A percentile compares a stretch with the other conserved stretches of the same genome.
Evolutionary conservation across 352 stramenopile species (phyloP).

Genomic region (Aphanomyces astaci): DNA sequence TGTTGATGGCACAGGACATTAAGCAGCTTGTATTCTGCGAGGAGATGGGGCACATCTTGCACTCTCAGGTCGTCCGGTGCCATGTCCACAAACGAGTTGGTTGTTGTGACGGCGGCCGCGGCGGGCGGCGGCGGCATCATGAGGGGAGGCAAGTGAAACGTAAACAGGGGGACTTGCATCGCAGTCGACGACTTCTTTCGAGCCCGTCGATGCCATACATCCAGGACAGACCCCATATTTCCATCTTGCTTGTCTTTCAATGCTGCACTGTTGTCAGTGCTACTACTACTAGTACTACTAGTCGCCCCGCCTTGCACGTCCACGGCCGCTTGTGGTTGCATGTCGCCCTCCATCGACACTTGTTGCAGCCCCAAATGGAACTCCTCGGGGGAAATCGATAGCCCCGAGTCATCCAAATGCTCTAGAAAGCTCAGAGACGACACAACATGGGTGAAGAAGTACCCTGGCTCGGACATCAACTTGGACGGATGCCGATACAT

Average conservation of each 20-base stretch:
- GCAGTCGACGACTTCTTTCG: neutral
- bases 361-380: slow-evolving; percentile 51
- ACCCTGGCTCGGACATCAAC: slow-evolving; percentile 84
- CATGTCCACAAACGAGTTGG: slow-evolving; percentile 1
- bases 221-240: too few species aligned
- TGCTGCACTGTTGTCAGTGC: too few species aligned
- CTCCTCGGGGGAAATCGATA: slow-evolving; percentile 66
- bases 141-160: neutral
- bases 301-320: too few species aligned
- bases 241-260: too few species aligned
- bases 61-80: slow-evolving; percentile 14
- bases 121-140: neutral
- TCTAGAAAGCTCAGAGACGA: slow-evolving; percentile 76
- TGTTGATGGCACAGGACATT: neutral
- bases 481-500: slow-evolving; percentile 60
- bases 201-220: neutral
- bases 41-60: slow-evolving; percentile 4
- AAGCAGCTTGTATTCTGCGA: slow-evolving; percentile 25
- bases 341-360: slow-evolving; percentile 18
- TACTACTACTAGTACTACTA: too few species aligned
- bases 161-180: neutral
- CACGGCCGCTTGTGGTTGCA: too few species aligned
- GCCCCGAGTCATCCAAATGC: slow-evolving; percentile 51
- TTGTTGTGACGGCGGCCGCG: too few species aligned
- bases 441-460: slow-evolving; percentile 89